These are phyloP conservation scores for Botrytis pseudocinerea DNA, from an alignment of 2,329 filamentous ascomycete genomes.

Conservation along the genomic window DNA sequence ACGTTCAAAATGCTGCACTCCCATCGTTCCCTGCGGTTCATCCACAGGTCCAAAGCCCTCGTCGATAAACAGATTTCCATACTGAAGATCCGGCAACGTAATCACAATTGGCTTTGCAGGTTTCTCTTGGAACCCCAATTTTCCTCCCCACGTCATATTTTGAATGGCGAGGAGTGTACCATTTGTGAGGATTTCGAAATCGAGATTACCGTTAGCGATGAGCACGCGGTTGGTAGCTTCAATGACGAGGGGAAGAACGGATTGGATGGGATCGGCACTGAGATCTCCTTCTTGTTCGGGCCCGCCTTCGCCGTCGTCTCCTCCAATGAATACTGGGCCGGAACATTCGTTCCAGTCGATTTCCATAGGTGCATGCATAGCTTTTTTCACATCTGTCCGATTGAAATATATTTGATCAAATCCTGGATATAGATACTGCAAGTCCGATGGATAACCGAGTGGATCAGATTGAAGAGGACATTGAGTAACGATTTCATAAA, in stretches of 20 bases:
- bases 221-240: constrained; percentile 54
- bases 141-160: constrained; percentile 55
- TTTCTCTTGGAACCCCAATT: constrained; percentile 47
- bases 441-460: constrained; percentile 41
- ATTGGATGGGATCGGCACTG: constrained; percentile 44
- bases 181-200: constrained; percentile 51
- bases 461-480: constrained; percentile 47
- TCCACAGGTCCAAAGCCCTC: constrained; percentile 48
- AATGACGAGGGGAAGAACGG: constrained; percentile 50
- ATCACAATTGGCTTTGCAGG: constrained; percentile 36
- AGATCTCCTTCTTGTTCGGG: constrained; percentile 40
- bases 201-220: constrained; percentile 50
- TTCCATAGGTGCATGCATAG: constrained; percentile 48
- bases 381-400: constrained; percentile 51
- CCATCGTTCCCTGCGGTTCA: constrained; percentile 49
- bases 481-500: constrained; percentile 49
- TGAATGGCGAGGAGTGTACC: constrained; percentile 54
- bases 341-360: constrained; percentile 48
- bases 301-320: constrained; percentile 24
- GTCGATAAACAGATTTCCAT: background rate
- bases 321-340: constrained; percentile 46
- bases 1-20: constrained; percentile 42
- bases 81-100: background rate
- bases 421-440: constrained; percentile 44
- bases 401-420: constrained; percentile 51